Base-by-base conservation (phyloP, 371 early-diverging fungal genomes). In the Syncephalastrum contaminatum region DNA sequence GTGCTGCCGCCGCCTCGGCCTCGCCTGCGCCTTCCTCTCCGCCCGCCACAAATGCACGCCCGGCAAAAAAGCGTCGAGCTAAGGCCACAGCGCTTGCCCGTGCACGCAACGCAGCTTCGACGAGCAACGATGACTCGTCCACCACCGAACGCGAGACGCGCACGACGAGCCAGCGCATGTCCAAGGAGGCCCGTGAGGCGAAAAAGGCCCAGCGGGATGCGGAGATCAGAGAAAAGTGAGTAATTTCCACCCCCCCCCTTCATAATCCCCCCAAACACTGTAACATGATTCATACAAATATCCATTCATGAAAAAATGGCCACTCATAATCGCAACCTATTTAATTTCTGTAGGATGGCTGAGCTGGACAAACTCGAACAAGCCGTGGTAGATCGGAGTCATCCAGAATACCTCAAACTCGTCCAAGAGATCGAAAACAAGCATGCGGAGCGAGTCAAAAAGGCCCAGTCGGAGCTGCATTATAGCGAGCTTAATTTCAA, bases 181-280 rank as follows among this genome's bases (percentile, higher is more conserved):
- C 62, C 4, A 67, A 67, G 41, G 67, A 67, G 40, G 62, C 67
- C 14, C 62, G 59, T 42, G 67, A 67, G 21, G 67, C 67, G 7
- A 62, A 49, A 42, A 58, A 54, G 39, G 67, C 67, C 7, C 62
- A 67, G 46, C 51, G 67, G 15, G 67, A 62, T 40, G 46, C 54
- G 12, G 36, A 53, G 18, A 44, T 62, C 41, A 62, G 60, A 53
- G 42, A 59, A 51, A 67, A 53, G 67, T 54, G 57, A 62, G 53
- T 39, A 39, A 51, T 51, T 39, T 16, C 25, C 51, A 27, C n/a
- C n/a, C n/a, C 4, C 39, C 39, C 39, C 39, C 21, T 30, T 8
- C 36, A 30, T 10, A 30, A 30, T 30, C 0, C 36, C 36, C 36
- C 36, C 5, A 30, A 30, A 30, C 36, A 30, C 12, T 10, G 12